Evolutionary conservation across 108 stramenopile genomes (phyloP).

Genomic region (Pseudonitzschia multiseries): DNA sequence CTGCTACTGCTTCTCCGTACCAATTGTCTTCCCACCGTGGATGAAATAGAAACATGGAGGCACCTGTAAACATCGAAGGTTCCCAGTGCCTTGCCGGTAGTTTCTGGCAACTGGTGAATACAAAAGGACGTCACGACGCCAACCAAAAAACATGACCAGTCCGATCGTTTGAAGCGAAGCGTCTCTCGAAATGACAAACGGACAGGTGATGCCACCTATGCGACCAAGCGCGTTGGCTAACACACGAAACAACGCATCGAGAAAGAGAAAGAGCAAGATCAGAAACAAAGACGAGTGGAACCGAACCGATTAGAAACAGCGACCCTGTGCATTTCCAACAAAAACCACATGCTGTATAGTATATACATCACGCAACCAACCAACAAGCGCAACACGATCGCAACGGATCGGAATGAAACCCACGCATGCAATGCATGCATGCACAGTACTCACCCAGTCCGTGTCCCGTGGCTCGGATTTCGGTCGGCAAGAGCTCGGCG

Average conservation of each 20-base stretch:
- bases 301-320: no score
- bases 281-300: not conserved
- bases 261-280: not conserved
- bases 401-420: no score
- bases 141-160: constrained; percentile 29
- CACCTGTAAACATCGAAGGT: constrained; percentile 2
- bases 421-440: no score
- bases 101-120: constrained; percentile 33
- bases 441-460: constrained; percentile 3
- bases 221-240: constrained; percentile 54
- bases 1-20: not conserved
- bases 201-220: constrained; percentile 44
- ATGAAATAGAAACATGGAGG: no score
- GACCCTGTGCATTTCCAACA: no score
- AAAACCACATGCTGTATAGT: no score
- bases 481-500: constrained; percentile 66
- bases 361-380: not conserved
- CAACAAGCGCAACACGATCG: not conserved
- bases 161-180: constrained; percentile 34
- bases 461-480: constrained; percentile 74
- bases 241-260: not conserved
- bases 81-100: constrained; percentile 37
- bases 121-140: constrained; percentile 22
- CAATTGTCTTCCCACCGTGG: not conserved
- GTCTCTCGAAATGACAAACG: constrained; percentile 42